Conservation (phyloP, 2,329 filamentous ascomycete species). For the Colletotrichum magnum region DNA sequence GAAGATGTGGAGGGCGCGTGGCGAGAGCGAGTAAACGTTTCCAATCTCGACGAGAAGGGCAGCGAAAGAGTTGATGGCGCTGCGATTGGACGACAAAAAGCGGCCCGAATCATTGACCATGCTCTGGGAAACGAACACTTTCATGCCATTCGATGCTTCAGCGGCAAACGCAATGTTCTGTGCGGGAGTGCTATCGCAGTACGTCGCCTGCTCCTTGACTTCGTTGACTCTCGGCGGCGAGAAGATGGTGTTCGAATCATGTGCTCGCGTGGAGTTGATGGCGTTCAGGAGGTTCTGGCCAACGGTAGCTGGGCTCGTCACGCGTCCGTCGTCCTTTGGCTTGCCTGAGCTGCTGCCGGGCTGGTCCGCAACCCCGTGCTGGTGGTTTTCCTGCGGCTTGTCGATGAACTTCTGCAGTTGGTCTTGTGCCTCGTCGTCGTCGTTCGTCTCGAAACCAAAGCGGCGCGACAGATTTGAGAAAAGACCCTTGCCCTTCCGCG, state of each 20-base stretch:
- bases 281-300: constrained; percentile 83
- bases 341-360: constrained; percentile 34
- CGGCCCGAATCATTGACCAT: constrained; percentile 61
- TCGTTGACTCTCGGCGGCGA: constrained; percentile 78
- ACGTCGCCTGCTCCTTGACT: constrained; percentile 86
- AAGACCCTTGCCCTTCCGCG: constrained; percentile 67
- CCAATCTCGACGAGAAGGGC: constrained; percentile 77
- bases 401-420: constrained; percentile 63
- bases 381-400: constrained; percentile 44
- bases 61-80: constrained; percentile 78
- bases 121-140: constrained; percentile 77
- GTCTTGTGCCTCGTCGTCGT: constrained; percentile 57
- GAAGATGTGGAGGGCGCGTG: constrained; percentile 84
- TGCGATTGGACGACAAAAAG: constrained; percentile 75
- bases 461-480: constrained; percentile 79
- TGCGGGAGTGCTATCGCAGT: constrained; percentile 84
- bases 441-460: constrained; percentile 74
- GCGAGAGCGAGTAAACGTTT: constrained; percentile 79
- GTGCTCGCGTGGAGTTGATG: constrained; percentile 82
- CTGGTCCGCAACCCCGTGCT: constrained; percentile 23
- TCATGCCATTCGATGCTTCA: constrained; percentile 79
- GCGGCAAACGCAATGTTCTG: constrained; percentile 81
- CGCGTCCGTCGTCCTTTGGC: constrained; percentile 63
- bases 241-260: constrained; percentile 82
- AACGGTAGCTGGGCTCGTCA: constrained; percentile 72